A percentile compares a stretch with the other conserved stretches of the same genome.
Conservation (phyloP, 78 protist species). For the Guillardia theta region DNA sequence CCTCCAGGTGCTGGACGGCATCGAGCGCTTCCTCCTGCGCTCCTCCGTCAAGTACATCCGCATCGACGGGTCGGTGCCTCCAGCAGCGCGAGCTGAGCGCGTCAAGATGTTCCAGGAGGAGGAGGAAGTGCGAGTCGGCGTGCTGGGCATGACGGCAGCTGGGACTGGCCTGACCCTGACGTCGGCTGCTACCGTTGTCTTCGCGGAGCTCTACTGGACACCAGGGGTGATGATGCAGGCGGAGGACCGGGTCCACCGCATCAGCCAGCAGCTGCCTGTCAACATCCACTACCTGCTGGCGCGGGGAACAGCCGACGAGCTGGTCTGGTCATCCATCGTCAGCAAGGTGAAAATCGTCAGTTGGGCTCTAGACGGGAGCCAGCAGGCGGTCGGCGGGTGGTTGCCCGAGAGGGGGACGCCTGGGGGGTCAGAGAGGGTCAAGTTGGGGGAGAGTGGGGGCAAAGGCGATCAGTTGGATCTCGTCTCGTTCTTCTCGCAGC, state of each 20-base stretch:
- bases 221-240: background rate
- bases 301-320: constrained; percentile 14
- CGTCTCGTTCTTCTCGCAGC: too few species aligned
- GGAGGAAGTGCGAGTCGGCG: background rate
- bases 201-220: background rate
- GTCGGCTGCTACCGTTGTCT: background rate
- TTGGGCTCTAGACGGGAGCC: too few species aligned
- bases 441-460: too few species aligned
- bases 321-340: too few species aligned
- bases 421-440: too few species aligned
- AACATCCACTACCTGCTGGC: constrained; percentile 45
- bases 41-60: constrained; percentile 44
- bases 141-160: background rate
- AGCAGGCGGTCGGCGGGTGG: too few species aligned
- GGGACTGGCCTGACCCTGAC: background rate
- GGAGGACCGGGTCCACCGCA: constrained; percentile 56
- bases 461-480: too few species aligned
- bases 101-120: background rate
- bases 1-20: background rate
- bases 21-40: background rate
- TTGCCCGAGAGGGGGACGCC: too few species aligned
- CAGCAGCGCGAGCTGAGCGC: background rate
- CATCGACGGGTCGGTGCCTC: constrained; percentile 42
- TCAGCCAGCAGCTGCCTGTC: constrained; percentile 41
- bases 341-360: too few species aligned